Base-by-base conservation (phyloP, 768 basidiomycete species). In the Gloeopeniophorella convolvens region DNA sequence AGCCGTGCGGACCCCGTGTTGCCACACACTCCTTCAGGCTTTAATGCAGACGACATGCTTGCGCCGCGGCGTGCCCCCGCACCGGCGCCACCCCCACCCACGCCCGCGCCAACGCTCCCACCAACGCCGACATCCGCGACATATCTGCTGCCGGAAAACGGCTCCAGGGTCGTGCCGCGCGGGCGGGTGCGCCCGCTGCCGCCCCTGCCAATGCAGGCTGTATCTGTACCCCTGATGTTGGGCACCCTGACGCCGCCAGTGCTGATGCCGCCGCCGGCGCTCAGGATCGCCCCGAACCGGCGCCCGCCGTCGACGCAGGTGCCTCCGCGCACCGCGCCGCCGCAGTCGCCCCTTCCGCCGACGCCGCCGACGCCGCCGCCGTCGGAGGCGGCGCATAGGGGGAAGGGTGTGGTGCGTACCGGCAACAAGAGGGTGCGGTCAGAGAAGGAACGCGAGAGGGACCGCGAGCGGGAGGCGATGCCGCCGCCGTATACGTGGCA, bases 1-100 rank as follows among this genome's bases (percentile, higher is more conserved):
- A 54, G 47, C 11, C 52, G 30, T 16, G 52, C 36, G 3, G 52
- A 54, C 20, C 52, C 52, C 1, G 52, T 54, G 1, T 21, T 54
- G 0, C 52, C 52, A 0, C 40, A 45, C 11, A 2, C 9, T 1
- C n/a, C 39, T 1, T 15, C 33, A 7, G 3, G 9, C 24, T 54
- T 54, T 31, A 54, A 54, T 21, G 15, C 46, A 0, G 42, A 54
- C 13, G 42, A 48, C 36, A 54, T 48, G 52, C 20, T 54, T 31
- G 46, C 52, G 3, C 44, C 44, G 7, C 47, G 23, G 4, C 47
- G 28, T 26, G n/a, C n/a, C n/a, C n/a, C n/a, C n/a, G n/a, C n/a
- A n/a, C n/a, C n/a, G n/a, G n/a, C n/a, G n/a, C n/a, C n/a, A n/a
- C n/a, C n/a, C n/a, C n/a, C n/a, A n/a, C n/a, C n/a, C n/a, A n/a